A percentile compares a stretch with the other conserved stretches of the same genome.
Evolutionary conservation across 768 basidiomycete genomes (phyloP).

Genomic region (Macrolepiota albuminosa): DNA sequence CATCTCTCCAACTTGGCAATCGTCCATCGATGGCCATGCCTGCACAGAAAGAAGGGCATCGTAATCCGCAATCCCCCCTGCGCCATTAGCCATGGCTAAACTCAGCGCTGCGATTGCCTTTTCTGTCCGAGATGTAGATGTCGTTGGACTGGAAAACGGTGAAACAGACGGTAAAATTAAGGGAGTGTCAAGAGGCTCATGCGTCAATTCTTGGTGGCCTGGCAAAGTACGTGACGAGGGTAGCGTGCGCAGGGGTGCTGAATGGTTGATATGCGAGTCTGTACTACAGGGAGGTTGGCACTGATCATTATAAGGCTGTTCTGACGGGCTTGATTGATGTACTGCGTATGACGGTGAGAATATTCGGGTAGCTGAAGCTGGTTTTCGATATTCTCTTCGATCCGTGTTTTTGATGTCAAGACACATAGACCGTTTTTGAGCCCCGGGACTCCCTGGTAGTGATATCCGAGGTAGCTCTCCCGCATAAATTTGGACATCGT

Average conservation of each 20-base stretch:
- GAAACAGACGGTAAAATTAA: neutral
- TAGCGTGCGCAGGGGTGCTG: neutral
- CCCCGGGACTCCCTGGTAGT: constrained; percentile 11
- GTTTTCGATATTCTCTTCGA: neutral
- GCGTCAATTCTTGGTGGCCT: neutral
- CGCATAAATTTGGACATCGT: constrained; percentile 54
- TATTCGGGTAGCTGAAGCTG: constrained; percentile 15
- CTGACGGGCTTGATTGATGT: constrained; percentile 22
- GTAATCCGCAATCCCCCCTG: constrained; percentile 56
- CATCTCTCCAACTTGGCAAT: constrained; percentile 51
- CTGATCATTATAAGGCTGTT: constrained; percentile 32
- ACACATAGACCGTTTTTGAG: constrained; percentile 41
- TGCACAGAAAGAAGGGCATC: constrained; percentile 39
- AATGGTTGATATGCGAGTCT: constrained; percentile 4
- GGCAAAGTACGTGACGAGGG: neutral
- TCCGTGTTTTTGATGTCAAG: constrained; percentile 39
- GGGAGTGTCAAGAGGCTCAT: neutral
- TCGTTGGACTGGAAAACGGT: too few species aligned
- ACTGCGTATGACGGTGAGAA: constrained; percentile 26
- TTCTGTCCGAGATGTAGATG: constrained; percentile 44
- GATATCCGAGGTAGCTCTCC: constrained; percentile 28
- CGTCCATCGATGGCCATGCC: constrained; percentile 26
- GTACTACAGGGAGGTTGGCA: constrained; percentile 5
- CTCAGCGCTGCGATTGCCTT: constrained; percentile 57
- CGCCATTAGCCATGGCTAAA: constrained; percentile 60